Evolutionary conservation across 2,329 filamentous ascomycete species (phyloP).

Genomic region (Zymoseptoria pseudotritici): DNA sequence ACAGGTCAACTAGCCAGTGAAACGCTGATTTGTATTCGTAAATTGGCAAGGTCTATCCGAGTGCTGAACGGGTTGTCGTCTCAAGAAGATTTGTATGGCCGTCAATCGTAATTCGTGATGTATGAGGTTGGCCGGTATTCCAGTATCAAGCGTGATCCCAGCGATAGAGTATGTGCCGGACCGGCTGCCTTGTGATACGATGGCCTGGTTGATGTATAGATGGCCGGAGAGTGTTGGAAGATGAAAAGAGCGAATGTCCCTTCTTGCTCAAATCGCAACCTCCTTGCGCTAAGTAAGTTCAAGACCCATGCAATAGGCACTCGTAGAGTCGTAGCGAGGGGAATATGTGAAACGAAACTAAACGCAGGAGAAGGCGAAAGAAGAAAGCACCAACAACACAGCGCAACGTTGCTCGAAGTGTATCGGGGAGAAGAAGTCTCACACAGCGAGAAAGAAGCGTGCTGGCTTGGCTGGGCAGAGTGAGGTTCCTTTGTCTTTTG

Average conservation of each 20-base stretch:
- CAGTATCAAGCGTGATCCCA: neutral
- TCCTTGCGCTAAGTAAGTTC: neutral
- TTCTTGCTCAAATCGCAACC: neutral
- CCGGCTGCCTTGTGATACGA: neutral
- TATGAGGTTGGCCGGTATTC: neutral
- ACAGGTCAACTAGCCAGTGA: neutral
- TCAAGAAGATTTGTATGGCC: neutral
- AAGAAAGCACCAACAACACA: neutral
- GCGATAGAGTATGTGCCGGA: neutral
- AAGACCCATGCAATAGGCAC: neutral
- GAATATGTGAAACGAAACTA: neutral
- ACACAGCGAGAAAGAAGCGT: too few species aligned
- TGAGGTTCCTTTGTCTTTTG: neutral
- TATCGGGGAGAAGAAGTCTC: neutral
- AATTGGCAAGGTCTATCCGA: neutral
- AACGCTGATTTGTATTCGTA: neutral
- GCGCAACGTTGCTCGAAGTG: neutral
- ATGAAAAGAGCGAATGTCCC: neutral
- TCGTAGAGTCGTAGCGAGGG: neutral
- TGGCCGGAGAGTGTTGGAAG: neutral
- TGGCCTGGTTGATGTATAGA: neutral
- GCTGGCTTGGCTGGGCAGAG: neutral
- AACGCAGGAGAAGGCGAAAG: neutral
- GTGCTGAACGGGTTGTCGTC: neutral
- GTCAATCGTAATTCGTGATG: slow-evolving; percentile 19